These are phyloP conservation scores for Inonotus obliquus DNA, from an alignment of 1,284 basidiomycete species.

Conservation along the genomic window DNA sequence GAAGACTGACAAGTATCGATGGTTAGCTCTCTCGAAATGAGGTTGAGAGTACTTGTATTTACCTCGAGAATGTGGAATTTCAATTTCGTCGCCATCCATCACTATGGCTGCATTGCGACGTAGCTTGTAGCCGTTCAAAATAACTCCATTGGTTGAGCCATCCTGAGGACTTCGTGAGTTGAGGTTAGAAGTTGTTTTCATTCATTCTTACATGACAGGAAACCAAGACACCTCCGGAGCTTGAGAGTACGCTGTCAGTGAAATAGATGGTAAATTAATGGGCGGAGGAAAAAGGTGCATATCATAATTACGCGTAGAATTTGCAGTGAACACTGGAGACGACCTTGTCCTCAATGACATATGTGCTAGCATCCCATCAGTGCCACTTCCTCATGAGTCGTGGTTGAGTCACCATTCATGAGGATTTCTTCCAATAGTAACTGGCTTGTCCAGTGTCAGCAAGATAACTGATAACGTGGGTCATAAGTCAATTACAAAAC, in stretches of 20 bases:
- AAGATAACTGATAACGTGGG: slow-evolving; percentile 39
- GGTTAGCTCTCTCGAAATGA: slow-evolving; percentile 6
- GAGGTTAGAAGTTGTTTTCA: neutral
- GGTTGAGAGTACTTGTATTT: slow-evolving; percentile 12
- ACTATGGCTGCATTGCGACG: slow-evolving; percentile 61
- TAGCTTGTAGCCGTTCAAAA: slow-evolving; percentile 65
- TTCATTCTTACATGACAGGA: slow-evolving; percentile 58
- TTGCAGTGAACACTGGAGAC: slow-evolving; percentile 72
- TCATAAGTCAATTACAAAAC: neutral
- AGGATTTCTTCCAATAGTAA: slow-evolving; percentile 64
- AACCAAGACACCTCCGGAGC: slow-evolving; percentile 64
- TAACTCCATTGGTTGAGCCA: slow-evolving; percentile 71
- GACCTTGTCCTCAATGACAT: slow-evolving; percentile 44
- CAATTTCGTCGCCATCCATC: slow-evolving; percentile 67
- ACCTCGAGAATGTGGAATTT: slow-evolving; percentile 64
- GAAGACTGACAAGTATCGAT: slow-evolving; percentile 44
- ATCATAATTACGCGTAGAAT: slow-evolving; percentile 62
- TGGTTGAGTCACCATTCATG: slow-evolving; percentile 22
- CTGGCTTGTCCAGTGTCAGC: slow-evolving; percentile 55
- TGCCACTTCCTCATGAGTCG: neutral
- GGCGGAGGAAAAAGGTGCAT: slow-evolving; percentile 1
- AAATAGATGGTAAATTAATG: neutral
- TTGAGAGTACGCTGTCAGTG: slow-evolving; percentile 54
- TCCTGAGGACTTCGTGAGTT: slow-evolving; percentile 41
- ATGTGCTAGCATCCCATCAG: slow-evolving; percentile 35